Evolutionary conservation across 257 asterid genomes (phyloP).

Genomic region (Fraxinus anomala): DNA sequence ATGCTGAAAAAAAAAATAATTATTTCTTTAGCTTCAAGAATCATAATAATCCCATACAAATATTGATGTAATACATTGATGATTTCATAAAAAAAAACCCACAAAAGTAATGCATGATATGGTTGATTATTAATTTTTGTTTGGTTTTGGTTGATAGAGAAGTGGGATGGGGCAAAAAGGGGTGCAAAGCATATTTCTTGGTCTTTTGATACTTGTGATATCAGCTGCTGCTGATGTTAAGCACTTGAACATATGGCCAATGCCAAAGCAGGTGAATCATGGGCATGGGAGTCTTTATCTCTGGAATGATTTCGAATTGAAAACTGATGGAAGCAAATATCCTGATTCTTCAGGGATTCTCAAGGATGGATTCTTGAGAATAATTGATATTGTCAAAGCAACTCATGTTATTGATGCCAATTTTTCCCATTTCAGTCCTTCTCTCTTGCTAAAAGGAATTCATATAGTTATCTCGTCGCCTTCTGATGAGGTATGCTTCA

Average conservation of each 20-base stretch:
- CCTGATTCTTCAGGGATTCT: slow-evolving; percentile 73
- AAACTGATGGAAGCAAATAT: slow-evolving; percentile 69
- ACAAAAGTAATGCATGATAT: slow-evolving; percentile 9
- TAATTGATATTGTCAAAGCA: slow-evolving; percentile 44
- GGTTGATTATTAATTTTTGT: slow-evolving; percentile 12
- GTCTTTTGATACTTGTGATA: slow-evolving; percentile 36
- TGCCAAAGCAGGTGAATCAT: slow-evolving; percentile 72
- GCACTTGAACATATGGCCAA: slow-evolving; percentile 78
- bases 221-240: slow-evolving; percentile 45
- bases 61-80: too few species aligned
- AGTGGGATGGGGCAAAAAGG: slow-evolving; percentile 42
- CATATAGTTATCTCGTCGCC: slow-evolving; percentile 66
- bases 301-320: slow-evolving; percentile 60
- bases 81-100: background rate
- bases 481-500: slow-evolving; percentile 55
- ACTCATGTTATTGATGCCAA: slow-evolving; percentile 57
- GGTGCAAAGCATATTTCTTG: slow-evolving; percentile 29
- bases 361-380: slow-evolving; percentile 65
- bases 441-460: slow-evolving; percentile 65
- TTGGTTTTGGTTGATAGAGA: slow-evolving; percentile 29
- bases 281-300: slow-evolving; percentile 57
- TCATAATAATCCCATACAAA: background rate
- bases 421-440: slow-evolving; percentile 45
- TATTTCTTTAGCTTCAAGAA: background rate
- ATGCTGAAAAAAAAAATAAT: background rate